Percentiles rank a stretch among this genome's conserved stretches.
phyloP scores from a whole-genome alignment of 306 rosid genomes.

The Chamaecrista fasciculata region DNA sequence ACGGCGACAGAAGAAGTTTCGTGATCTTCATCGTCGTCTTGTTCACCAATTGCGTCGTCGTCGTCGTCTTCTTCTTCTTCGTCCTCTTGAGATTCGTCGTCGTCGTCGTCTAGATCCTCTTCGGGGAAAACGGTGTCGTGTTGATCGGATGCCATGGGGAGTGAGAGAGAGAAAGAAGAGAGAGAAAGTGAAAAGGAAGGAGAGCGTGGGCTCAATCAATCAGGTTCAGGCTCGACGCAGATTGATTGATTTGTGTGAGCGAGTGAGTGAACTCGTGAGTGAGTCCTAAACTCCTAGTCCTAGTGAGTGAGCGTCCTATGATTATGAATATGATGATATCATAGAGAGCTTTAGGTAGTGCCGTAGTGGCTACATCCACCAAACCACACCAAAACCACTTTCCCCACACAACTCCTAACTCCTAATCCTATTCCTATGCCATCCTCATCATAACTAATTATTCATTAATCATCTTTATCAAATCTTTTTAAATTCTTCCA shows the following conservation, averaged over 20 bases:
- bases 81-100: slow-evolving; percentile 61
- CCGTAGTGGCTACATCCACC: too few relatives aligned
- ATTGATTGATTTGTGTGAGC: not conserved
- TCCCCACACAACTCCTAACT: too few relatives aligned
- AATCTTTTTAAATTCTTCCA: too few relatives aligned
- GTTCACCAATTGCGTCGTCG: slow-evolving; percentile 40
- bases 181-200: not conserved
- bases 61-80: slow-evolving; percentile 51
- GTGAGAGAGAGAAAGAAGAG: not conserved
- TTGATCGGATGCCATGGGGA: slow-evolving; percentile 57
- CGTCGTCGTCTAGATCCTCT: slow-evolving; percentile 63
- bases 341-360: too few relatives aligned
- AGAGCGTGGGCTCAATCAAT: not conserved
- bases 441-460: too few relatives aligned
- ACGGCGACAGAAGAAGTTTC: slow-evolving; percentile 40
- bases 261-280: not conserved
- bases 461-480: too few relatives aligned
- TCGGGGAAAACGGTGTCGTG: slow-evolving; percentile 73
- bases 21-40: slow-evolving; percentile 39
- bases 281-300: too few relatives aligned
- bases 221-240: too few relatives aligned
- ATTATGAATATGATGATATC: too few relatives aligned
- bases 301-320: too few relatives aligned
- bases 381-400: too few relatives aligned
- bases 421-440: too few relatives aligned